A percentile compares a stretch with the other conserved stretches of the same genome.
These are phyloP conservation scores for Myochromella boudieri DNA, from an alignment of 768 basidiomycete genomes.

Conservation along the genomic window DNA sequence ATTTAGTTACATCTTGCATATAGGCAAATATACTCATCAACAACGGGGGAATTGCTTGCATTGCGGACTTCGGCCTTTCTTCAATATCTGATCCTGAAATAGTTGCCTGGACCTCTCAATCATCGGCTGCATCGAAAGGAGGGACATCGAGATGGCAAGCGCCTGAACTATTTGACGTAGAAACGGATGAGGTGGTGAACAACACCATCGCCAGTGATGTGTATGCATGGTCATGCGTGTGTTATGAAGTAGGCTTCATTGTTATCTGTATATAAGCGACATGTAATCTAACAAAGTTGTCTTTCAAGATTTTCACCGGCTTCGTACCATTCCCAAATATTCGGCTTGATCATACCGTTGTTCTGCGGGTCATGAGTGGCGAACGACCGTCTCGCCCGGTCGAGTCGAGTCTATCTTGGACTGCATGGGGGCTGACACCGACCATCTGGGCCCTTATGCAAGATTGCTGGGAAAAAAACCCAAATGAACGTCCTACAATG, in stretches of 20 bases:
- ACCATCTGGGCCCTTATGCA: neutral
- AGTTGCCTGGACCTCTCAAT: neutral
- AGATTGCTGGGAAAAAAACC: neutral
- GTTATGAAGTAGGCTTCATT: constrained; percentile 1
- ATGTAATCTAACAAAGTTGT: neutral
- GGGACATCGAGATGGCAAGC: constrained; percentile 1
- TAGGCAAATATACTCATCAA: constrained; percentile 4
- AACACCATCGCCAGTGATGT: neutral
- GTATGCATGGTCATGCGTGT: neutral
- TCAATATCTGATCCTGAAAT: neutral
- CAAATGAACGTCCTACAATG: neutral
- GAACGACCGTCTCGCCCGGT: neutral
- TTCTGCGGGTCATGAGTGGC: neutral
- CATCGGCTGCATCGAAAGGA: neutral
- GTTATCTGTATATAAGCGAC: neutral
- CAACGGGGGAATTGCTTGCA: neutral
- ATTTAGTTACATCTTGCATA: neutral
- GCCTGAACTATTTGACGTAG: neutral
- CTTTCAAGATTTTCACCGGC: neutral
- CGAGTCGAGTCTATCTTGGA: neutral
- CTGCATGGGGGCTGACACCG: neutral
- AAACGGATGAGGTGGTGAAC: neutral
- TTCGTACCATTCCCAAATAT: neutral
- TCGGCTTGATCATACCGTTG: neutral
- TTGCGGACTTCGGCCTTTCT: constrained; percentile 3